phyloP scores from a whole-genome alignment of 2,329 filamentous ascomycete species.

The Elsinoe batatas region DNA sequence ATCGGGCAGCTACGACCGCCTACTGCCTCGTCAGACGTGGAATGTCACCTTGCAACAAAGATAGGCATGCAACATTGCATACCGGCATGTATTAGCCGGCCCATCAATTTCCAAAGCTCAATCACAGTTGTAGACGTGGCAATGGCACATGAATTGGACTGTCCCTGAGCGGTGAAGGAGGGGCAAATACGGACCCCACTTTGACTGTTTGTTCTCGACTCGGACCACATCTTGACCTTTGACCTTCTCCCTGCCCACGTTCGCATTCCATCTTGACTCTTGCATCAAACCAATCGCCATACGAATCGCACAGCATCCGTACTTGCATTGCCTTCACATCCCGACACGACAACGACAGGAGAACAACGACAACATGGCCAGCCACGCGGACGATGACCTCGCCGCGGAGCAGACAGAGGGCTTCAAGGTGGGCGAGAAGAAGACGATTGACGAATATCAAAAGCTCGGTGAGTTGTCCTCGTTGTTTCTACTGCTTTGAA shows the following conservation, averaged over 20 bases:
- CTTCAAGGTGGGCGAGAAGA: conserved; percentile 98
- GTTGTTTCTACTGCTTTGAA: neutral
- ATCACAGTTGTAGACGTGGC: neutral
- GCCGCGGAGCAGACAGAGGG: conserved; percentile 81
- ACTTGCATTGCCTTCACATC: neutral
- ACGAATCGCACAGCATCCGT: neutral
- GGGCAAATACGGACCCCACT: conserved; percentile 9
- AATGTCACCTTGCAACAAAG: no score
- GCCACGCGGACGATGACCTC: conserved; percentile 56
- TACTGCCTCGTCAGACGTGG: no score
- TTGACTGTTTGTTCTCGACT: conserved; percentile 4
- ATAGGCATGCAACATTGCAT: no score
- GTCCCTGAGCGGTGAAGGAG: conserved; percentile 10
- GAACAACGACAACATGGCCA: conserved; percentile 23
- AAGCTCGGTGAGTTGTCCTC: conserved; percentile 52
- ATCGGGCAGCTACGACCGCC: no score
- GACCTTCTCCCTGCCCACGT: neutral
- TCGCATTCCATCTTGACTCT: conserved; percentile 3
- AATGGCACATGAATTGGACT: neutral
- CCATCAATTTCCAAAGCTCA: no score
- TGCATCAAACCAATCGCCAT: neutral
- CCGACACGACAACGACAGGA: neutral
- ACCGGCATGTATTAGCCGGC: no score
- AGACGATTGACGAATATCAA: conserved; percentile 89
- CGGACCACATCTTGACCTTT: neutral